Evolutionary conservation across 2,329 filamentous ascomycete genomes (phyloP).

Genomic region (Cladobotryum protrusum): DNA sequence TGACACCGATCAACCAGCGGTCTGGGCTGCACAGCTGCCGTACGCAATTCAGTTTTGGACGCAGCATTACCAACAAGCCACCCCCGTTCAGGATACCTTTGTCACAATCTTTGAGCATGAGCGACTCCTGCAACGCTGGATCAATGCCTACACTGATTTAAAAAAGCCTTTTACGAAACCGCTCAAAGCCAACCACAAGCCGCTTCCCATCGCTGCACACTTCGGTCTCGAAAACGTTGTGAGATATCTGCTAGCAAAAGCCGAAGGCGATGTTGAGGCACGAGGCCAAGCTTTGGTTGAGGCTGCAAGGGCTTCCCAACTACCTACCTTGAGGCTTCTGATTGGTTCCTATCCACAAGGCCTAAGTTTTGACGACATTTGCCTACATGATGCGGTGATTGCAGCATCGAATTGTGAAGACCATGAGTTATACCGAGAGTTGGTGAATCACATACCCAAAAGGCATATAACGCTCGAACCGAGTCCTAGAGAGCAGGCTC

Average conservation of each 20-base stretch:
- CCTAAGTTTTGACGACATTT: not conserved
- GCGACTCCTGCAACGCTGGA: not conserved
- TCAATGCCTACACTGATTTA: not conserved
- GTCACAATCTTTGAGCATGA: not conserved
- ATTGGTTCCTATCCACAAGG: not conserved
- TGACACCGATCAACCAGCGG: not conserved
- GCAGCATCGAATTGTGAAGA: not conserved
- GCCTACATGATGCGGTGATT: not conserved
- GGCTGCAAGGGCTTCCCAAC: not conserved
- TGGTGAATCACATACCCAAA: not conserved
- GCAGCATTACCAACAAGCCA: not conserved
- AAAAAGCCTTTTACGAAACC: not conserved
- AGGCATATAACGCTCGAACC: no score
- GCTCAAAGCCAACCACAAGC: not conserved
- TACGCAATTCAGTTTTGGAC: conserved; percentile 2
- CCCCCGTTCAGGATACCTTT: not conserved
- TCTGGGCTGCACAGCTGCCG: not conserved
- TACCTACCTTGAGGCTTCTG: not conserved
- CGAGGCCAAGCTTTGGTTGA: not conserved
- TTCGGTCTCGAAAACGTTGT: not conserved
- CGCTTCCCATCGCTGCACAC: not conserved
- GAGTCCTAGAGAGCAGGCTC: no score
- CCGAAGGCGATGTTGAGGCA: not conserved
- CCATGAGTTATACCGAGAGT: not conserved
- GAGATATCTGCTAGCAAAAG: not conserved